These are phyloP conservation scores for Eragrostis tef DNA, from an alignment of 202 grass and related monocot genomes.

Conservation along the genomic window DNA sequence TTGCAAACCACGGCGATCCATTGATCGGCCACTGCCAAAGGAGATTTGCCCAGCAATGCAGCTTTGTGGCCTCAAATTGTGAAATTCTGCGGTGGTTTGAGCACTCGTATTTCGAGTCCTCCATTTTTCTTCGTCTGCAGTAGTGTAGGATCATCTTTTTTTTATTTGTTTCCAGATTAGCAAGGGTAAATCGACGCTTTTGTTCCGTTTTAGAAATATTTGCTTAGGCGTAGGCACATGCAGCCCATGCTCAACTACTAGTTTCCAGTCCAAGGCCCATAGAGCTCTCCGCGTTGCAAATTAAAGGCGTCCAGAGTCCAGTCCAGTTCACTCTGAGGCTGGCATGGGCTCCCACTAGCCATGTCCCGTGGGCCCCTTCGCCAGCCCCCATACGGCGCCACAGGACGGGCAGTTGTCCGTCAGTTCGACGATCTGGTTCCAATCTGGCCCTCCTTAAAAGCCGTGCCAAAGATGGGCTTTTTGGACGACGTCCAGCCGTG, in stretches of 20 bases:
- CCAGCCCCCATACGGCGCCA: background rate
- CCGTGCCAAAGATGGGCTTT: slow-evolving; percentile 39
- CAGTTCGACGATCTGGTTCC: background rate
- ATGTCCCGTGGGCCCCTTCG: background rate
- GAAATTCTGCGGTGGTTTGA: background rate
- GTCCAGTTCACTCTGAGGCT: slow-evolving; percentile 11
- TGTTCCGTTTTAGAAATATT: background rate
- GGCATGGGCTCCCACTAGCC: background rate
- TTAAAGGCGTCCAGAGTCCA: background rate
- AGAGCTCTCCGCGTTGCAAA: background rate
- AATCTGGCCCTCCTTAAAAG: slow-evolving; percentile 49
- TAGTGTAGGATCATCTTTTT: background rate
- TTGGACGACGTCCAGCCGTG: slow-evolving; percentile 23
- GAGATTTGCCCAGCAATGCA: slow-evolving; percentile 72
- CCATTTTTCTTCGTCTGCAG: background rate
- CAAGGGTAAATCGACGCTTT: background rate
- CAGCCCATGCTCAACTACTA: background rate
- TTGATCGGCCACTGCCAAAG: slow-evolving; percentile 52
- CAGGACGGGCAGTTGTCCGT: background rate
- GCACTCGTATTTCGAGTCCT: background rate
- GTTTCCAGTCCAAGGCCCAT: background rate
- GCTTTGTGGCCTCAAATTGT: background rate
- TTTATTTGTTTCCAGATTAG: background rate
- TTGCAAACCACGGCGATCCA: background rate
- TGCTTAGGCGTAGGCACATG: background rate